Percentiles rank a stretch among this genome's conserved stretches.
Evolutionary conservation across 352 stramenopile genomes (phyloP).

Genomic region (Globisporangium paddicum): DNA sequence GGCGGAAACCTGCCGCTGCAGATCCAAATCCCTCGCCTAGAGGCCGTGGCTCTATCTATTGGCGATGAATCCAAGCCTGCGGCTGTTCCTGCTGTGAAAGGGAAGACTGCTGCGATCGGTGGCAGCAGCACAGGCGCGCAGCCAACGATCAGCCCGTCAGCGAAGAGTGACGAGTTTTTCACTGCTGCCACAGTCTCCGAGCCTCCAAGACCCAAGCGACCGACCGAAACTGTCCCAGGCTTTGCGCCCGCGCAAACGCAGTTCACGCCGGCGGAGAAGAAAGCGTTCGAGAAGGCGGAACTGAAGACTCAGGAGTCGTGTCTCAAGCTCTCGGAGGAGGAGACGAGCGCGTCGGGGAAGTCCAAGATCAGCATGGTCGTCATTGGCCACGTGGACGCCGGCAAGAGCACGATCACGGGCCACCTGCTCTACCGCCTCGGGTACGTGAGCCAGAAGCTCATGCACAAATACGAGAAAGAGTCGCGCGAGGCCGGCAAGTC

Average conservation of each 20-base stretch:
- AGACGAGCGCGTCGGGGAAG: conserved; percentile 47
- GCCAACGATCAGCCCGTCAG: background rate
- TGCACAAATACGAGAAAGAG: conserved; percentile 93
- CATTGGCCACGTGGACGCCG: conserved; percentile 96
- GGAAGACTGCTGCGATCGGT: conserved; percentile 48
- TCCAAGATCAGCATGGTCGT: conserved; percentile 93
- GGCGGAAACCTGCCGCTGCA: conserved; percentile 46
- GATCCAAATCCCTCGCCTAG: conserved; percentile 60
- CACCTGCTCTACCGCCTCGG: conserved; percentile 92
- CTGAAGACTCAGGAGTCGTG: conserved; percentile 62
- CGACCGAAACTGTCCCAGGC: conserved; percentile 20
- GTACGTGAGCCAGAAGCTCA: conserved; percentile 81
- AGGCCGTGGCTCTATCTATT: conserved; percentile 51
- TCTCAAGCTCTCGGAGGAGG: conserved; percentile 32
- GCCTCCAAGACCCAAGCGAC: conserved; percentile 19
- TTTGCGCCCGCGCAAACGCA: conserved; percentile 37
- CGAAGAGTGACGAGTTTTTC: no score
- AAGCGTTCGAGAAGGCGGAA: conserved; percentile 64
- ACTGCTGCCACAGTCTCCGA: no score
- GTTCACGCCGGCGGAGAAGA: conserved; percentile 55
- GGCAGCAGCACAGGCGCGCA: background rate
- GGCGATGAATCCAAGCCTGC: conserved; percentile 22
- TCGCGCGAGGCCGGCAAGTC: conserved; percentile 90
- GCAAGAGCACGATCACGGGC: conserved; percentile 97
- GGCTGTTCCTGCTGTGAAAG: conserved; percentile 21